Evolutionary conservation across 176 grass and related monocot genomes (phyloP), one percentile per base, ranked within the genome.

Genomic region (Pontederia paniculata): DNA sequence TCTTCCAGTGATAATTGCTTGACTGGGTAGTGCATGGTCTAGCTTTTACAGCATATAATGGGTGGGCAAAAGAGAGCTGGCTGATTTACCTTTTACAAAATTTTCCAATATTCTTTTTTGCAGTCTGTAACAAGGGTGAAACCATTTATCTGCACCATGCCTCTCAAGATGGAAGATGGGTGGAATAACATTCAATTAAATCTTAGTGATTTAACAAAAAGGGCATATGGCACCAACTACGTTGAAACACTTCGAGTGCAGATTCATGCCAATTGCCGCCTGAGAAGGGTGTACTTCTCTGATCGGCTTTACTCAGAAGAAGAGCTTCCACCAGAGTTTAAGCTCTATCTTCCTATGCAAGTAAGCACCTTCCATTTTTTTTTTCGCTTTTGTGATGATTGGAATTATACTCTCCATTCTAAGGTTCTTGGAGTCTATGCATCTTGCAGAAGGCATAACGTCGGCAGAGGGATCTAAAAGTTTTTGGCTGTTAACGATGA

Each of bases 151-250:
- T 97, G 93, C 69, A 97, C 86, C 53, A 97, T 97, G 93, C 80
- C 86, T 0, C 42, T 91, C 57, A 84, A 74, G 69, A 74, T 97
- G 45, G 86, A 91, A 0, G 80, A 97, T 8, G 93, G 77, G 6
- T 97, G 93, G 86, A 97, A 97, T 74, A 88, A 91, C 70, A 78
- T 97, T 57, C 86, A 88, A 68, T 63, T 88, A 56, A 97, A 97
- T 23, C 93, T 97, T 0, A 52, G 66, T 41, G 86, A 97, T 60
- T 66, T 97, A 55, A 97, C 86, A 12, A 88, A 82, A 61, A 67
- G 77, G 21, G 86, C 86, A 3, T 97, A 97, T 14, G 93, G 93
- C 68, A 91, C 80, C 52, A 97, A 97, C 54, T 97, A 91, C 14
- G 93, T 84, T 0, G 86, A 97, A 65, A 97, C 83, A 0, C 80